phyloP scores from a whole-genome alignment of 2,329 filamentous ascomycete species.

The Blastomyces gilchristii region DNA sequence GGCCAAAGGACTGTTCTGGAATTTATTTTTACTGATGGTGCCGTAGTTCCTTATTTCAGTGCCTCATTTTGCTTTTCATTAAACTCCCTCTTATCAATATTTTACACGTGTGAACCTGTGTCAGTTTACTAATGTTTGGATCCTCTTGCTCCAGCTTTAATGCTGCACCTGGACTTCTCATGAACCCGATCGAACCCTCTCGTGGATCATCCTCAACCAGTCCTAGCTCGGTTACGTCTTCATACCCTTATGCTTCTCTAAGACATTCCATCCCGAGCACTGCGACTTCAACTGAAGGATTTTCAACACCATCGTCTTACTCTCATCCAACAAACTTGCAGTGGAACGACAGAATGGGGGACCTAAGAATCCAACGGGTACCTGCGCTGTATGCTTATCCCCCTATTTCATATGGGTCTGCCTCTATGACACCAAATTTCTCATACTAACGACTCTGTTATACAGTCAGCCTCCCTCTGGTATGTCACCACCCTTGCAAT shows the following conservation, averaged over 20 bases:
- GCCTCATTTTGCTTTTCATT: constrained; percentile 9
- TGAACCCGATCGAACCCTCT: constrained; percentile 43
- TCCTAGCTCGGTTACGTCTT: constrained; percentile 42
- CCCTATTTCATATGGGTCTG: not conserved
- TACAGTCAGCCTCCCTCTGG: constrained; percentile 38
- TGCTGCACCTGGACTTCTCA: constrained; percentile 40
- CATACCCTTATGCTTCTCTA: constrained; percentile 36
- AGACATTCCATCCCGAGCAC: constrained; percentile 28
- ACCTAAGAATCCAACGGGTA: constrained; percentile 28
- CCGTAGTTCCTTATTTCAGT: constrained; percentile 7
- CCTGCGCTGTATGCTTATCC: constrained; percentile 31
- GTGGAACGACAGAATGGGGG: constrained; percentile 30
- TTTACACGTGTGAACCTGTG: constrained; percentile 7
- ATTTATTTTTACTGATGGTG: constrained; percentile 6
- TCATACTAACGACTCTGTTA: constrained; percentile 14
- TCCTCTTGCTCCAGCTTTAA: constrained; percentile 39
- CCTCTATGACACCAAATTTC: not conserved
- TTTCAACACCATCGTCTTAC: constrained; percentile 28
- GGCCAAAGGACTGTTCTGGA: constrained; percentile 11
- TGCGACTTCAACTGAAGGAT: constrained; percentile 21
- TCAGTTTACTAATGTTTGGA: constrained; percentile 11
- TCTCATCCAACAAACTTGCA: constrained; percentile 26
- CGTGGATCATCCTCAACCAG: constrained; percentile 45
- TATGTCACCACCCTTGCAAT: constrained; percentile 34
- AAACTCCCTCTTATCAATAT: constrained; percentile 5